Conservation (phyloP, 495 filamentous ascomycete genomes). For the Aspergillus sclerotiicarbonarius region DNA sequence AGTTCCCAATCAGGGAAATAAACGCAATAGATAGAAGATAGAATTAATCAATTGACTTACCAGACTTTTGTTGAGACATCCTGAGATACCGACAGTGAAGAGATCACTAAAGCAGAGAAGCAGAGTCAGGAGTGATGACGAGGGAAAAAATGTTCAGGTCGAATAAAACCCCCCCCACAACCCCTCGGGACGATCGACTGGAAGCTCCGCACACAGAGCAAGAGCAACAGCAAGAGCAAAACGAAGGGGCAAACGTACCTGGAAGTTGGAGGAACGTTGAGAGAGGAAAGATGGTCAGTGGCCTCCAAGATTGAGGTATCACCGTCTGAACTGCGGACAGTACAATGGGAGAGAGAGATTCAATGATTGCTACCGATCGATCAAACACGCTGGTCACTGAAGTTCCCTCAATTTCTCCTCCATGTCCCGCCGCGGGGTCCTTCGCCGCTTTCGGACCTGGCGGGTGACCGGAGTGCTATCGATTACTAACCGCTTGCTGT, state of each 20-base stretch:
- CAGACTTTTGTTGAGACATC: slow-evolving; percentile 48
- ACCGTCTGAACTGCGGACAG: not conserved
- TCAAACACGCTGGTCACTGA: not conserved
- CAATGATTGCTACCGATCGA: not conserved
- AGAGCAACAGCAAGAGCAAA: not conserved
- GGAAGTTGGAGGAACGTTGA: not conserved
- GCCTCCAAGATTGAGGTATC: slow-evolving; percentile 4
- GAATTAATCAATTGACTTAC: slow-evolving; percentile 26
- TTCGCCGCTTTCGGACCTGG: slow-evolving; percentile 20
- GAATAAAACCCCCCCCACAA: slow-evolving; percentile 18
- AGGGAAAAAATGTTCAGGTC: slow-evolving; percentile 11
- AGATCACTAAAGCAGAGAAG: slow-evolving; percentile 24
- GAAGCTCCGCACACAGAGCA: slow-evolving; percentile 2
- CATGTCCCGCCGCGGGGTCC: slow-evolving; percentile 11
- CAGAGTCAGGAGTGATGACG: slow-evolving; percentile 12
- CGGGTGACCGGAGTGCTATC: not conserved
- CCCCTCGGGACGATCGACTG: slow-evolving; percentile 14
- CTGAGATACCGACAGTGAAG: slow-evolving; percentile 22
- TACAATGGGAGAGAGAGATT: not conserved
- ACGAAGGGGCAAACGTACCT: not conserved
- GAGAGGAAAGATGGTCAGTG: not conserved
- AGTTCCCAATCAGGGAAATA: slow-evolving; percentile 17
- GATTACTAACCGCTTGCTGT: slow-evolving; percentile 7
- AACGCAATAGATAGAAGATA: not conserved
- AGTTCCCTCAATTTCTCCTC: not conserved